Evolutionary conservation across 2,329 filamentous ascomycete species (phyloP).

Genomic region (Scopulariopsis brevicaulis): DNA sequence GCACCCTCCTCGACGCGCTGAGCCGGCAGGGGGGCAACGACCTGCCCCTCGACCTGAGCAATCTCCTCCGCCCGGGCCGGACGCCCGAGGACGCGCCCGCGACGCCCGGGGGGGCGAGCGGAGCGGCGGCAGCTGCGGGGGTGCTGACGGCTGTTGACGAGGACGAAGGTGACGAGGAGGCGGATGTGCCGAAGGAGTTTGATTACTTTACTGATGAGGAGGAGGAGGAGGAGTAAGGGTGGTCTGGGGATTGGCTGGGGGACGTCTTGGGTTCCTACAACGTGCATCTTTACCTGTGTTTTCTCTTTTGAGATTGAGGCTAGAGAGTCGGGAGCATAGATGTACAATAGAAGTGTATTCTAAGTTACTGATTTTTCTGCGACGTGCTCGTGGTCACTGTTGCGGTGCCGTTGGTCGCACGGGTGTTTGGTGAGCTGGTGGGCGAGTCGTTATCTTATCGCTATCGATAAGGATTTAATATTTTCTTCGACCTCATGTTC

Average conservation of each 20-base stretch:
- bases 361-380: neutral
- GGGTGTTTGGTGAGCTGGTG: neutral
- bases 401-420: neutral
- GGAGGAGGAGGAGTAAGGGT: slow-evolving; percentile 19
- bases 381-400: neutral
- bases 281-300: neutral
- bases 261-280: neutral
- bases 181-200: slow-evolving; percentile 58
- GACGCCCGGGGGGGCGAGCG: slow-evolving; percentile 16
- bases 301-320: neutral
- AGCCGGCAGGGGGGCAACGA: slow-evolving; percentile 22
- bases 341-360: slow-evolving; percentile 5
- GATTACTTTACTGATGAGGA: slow-evolving; percentile 66
- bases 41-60: slow-evolving; percentile 13
- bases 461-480: neutral
- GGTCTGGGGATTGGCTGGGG: neutral
- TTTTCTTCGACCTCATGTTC: no score
- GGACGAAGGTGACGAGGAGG: slow-evolving; percentile 66
- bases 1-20: slow-evolving; percentile 28
- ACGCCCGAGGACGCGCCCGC: slow-evolving; percentile 8
- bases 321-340: neutral
- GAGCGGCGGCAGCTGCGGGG: slow-evolving; percentile 58
- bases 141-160: slow-evolving; percentile 84
- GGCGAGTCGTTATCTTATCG: neutral
- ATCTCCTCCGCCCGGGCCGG: slow-evolving; percentile 5